Evolutionary conservation across 2,329 filamentous ascomycete genomes (phyloP).

Genomic region (Alternaria longipes): DNA sequence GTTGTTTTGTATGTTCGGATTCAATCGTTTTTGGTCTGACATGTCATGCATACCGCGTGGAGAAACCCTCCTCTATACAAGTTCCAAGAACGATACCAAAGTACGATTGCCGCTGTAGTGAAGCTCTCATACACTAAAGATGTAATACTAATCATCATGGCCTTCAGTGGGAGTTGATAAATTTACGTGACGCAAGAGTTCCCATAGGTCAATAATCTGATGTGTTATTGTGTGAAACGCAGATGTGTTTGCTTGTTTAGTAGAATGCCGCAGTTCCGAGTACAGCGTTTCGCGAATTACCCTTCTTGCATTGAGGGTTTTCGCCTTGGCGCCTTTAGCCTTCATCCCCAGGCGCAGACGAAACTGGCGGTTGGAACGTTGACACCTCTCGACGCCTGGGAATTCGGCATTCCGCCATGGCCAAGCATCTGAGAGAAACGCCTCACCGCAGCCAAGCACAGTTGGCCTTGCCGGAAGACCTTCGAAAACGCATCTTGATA

Average conservation of each 20-base stretch:
- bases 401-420: slow-evolving; percentile 12
- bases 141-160: too few species aligned
- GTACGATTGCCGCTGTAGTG: background rate
- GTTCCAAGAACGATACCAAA: background rate
- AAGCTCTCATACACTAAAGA: background rate
- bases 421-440: slow-evolving; percentile 33
- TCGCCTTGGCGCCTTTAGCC: slow-evolving; percentile 32
- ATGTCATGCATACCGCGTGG: background rate
- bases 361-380: slow-evolving; percentile 27
- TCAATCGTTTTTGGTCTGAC: slow-evolving; percentile 1
- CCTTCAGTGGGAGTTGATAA: background rate
- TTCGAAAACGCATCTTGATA: slow-evolving; percentile 25
- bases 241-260: background rate
- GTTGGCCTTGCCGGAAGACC: slow-evolving; percentile 21
- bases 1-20: slow-evolving; percentile 7
- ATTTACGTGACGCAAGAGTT: background rate
- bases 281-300: slow-evolving; percentile 21
- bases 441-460: slow-evolving; percentile 34
- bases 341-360: slow-evolving; percentile 20
- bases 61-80: background rate
- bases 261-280: background rate
- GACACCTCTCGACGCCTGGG: slow-evolving; percentile 21
- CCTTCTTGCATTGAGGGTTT: slow-evolving; percentile 24
- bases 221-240: background rate
- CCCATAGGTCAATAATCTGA: background rate